Percentiles rank a stretch among this genome's conserved stretches.
Conservation (phyloP, 2,329 filamentous ascomycete species). For the Hypoxylon rubiginosum region DNA sequence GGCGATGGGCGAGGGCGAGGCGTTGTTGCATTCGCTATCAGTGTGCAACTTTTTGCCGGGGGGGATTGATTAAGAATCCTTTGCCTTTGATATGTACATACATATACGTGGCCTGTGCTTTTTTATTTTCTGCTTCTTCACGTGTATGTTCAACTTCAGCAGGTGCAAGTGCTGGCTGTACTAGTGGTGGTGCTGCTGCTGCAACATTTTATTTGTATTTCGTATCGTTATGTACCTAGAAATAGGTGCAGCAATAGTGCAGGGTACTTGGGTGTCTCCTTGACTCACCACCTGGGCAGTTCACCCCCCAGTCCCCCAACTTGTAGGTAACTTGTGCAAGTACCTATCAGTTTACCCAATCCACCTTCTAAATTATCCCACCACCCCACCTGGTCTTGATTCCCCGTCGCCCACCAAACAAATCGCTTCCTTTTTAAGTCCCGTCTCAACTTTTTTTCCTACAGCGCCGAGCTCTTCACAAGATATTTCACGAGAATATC, state of each 20-base stretch:
- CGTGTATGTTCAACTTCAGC: too few relatives aligned
- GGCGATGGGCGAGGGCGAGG: neutral
- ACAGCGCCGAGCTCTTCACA: neutral
- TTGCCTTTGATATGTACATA: neutral
- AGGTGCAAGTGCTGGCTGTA: too few relatives aligned
- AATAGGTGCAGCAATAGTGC: neutral
- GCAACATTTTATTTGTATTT: too few relatives aligned
- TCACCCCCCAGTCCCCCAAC: too few relatives aligned
- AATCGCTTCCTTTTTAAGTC: conserved; percentile 20
- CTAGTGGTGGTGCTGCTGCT: too few relatives aligned
- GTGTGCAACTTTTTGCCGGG: conserved; percentile 4
- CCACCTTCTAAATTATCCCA: conserved; percentile 29
- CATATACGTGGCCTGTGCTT: neutral
- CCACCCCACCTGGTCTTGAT: conserved; percentile 31
- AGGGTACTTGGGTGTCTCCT: neutral
- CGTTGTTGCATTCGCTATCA: conserved; percentile 11
- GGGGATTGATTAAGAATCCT: neutral
- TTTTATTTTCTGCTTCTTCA: neutral
- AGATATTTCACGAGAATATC: neutral
- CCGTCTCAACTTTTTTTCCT: conserved; percentile 3
- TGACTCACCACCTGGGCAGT: too few relatives aligned
- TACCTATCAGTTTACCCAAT: neutral
- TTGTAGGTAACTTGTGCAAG: neutral
- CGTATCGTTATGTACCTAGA: neutral
- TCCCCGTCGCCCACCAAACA: conserved; percentile 22